Percentiles rank a stretch among this genome's conserved stretches.
phyloP scores from a whole-genome alignment of 2,329 filamentous ascomycete species.

The Diaporthe sp. region DNA sequence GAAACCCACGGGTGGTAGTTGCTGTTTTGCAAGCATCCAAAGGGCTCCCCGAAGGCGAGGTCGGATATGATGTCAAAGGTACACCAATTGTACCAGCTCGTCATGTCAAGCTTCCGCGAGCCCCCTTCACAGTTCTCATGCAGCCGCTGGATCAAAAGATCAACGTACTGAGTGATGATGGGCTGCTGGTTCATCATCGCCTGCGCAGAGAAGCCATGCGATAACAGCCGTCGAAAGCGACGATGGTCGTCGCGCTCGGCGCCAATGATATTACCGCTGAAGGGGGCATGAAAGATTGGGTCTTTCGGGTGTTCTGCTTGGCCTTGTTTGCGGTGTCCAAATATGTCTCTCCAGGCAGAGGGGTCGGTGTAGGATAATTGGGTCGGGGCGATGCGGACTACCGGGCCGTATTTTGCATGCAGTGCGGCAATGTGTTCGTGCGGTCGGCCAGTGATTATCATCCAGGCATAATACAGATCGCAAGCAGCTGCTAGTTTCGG shows the following conservation, averaged over 20 bases:
- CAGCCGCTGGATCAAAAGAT: constrained; percentile 2
- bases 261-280: constrained; percentile 12
- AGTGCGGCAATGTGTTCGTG: background rate
- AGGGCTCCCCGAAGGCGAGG: constrained; percentile 27
- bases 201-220: constrained; percentile 11
- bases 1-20: constrained; percentile 4
- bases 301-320: constrained; percentile 11
- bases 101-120: background rate
- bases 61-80: constrained; percentile 47
- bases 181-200: constrained; percentile 6
- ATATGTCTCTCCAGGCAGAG: constrained; percentile 23
- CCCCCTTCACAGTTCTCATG: background rate
- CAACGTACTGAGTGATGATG: constrained; percentile 1
- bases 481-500: constrained; percentile 4
- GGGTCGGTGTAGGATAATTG: constrained; percentile 9
- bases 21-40: constrained; percentile 8
- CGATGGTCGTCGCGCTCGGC: constrained; percentile 20
- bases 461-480: background rate
- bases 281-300: background rate
- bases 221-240: background rate
- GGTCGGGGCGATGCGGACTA: constrained; percentile 10
- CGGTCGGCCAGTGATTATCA: background rate
- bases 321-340: constrained; percentile 20
- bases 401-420: background rate
- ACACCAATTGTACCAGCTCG: constrained; percentile 48